Conservation (phyloP, 2,329 filamentous ascomycete species). For the Paracorniculantispora psalliotae region DNA sequence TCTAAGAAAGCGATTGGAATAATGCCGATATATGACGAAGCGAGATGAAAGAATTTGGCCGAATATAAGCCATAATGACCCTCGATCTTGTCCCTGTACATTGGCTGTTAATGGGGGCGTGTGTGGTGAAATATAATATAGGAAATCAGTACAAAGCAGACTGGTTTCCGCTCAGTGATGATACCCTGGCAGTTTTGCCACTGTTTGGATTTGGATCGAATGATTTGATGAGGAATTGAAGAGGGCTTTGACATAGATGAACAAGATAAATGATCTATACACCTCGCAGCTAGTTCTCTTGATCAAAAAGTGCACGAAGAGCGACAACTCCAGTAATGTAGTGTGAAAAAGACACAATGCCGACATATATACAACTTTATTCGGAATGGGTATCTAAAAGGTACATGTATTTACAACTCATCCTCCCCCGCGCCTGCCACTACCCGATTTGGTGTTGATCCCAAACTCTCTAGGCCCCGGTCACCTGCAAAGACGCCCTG, state of each 20-base stretch:
- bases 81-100: too few relatives aligned
- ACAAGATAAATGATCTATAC: neutral
- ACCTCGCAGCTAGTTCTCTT: too few relatives aligned
- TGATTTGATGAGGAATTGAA: neutral
- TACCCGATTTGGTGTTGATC: constrained; percentile 24
- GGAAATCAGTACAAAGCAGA: neutral
- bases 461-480: constrained; percentile 33
- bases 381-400: neutral
- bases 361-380: neutral
- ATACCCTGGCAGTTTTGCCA: neutral
- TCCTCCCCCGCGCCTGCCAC: neutral
- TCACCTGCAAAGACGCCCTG: constrained; percentile 24
- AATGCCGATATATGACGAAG: too few relatives aligned
- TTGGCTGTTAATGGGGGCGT: too few relatives aligned
- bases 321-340: too few relatives aligned
- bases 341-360: neutral
- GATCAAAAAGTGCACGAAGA: too few relatives aligned
- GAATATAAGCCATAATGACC: too few relatives aligned
- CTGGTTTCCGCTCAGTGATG: neutral
- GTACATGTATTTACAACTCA: neutral
- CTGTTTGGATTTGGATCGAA: too few relatives aligned
- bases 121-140: too few relatives aligned
- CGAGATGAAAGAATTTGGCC: too few relatives aligned
- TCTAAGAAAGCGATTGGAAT: constrained; percentile 20
- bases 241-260: too few relatives aligned